phyloP scores from a whole-genome alignment of 2,329 filamentous ascomycete species.

The Apiospora aurea region DNA sequence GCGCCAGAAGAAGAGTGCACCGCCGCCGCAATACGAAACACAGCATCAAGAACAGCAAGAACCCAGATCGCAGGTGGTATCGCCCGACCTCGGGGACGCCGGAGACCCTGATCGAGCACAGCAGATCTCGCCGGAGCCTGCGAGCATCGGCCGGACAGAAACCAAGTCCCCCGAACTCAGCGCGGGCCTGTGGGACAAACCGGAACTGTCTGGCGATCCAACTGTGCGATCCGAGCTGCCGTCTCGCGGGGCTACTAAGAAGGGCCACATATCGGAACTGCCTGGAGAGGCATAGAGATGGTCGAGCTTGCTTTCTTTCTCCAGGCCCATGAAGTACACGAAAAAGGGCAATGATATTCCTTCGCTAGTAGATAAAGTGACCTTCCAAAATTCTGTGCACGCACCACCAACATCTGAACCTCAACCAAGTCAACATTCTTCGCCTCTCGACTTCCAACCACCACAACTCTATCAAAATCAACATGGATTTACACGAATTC shows the following conservation, averaged over 20 bases:
- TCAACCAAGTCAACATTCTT: too few species aligned
- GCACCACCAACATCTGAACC: too few species aligned
- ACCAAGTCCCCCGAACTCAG: not conserved
- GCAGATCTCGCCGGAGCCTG: not conserved
- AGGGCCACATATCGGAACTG: not conserved
- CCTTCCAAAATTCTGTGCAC: too few species aligned
- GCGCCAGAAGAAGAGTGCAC: constrained; percentile 26
- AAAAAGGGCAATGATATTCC: not conserved
- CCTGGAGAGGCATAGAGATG: not conserved
- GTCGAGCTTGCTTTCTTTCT: not conserved
- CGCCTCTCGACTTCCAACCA: too few species aligned
- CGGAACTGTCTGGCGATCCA: not conserved
- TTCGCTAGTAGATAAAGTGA: not conserved
- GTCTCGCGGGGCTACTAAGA: not conserved
- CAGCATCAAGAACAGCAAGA: not conserved
- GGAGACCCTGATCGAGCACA: not conserved
- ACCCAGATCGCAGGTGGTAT: not conserved
- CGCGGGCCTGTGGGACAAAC: not conserved
- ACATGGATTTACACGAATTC: too few species aligned
- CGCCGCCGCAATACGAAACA: not conserved
- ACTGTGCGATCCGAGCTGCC: not conserved
- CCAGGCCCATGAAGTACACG: not conserved
- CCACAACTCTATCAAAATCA: too few species aligned
- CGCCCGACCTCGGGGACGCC: not conserved
- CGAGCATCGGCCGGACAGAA: not conserved